A percentile compares a stretch with the other conserved stretches of the same genome.
Conservation (phyloP, 805 yeast species). For the Pichia nakasei region DNA sequence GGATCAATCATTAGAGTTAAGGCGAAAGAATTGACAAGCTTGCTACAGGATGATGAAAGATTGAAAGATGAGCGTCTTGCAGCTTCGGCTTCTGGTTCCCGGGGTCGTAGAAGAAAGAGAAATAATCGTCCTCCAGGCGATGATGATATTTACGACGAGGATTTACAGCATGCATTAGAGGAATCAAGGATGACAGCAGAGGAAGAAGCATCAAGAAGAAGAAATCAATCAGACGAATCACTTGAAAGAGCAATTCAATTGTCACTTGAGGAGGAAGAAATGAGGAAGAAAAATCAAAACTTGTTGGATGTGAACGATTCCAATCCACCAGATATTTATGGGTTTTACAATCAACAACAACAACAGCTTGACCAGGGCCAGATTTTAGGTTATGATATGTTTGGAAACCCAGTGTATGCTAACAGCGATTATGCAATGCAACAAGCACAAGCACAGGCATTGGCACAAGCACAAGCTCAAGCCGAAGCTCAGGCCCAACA, state of each 20-base stretch:
- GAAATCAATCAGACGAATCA: conserved; percentile 48
- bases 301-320: conserved; percentile 41
- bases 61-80: conserved; percentile 57
- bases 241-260: conserved; percentile 61
- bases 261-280: conserved; percentile 70
- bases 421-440: conserved; percentile 27
- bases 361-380: conserved; percentile 18
- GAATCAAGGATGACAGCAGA: conserved; percentile 75
- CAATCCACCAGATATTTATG: conserved; percentile 22
- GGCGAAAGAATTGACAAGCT: conserved; percentile 79
- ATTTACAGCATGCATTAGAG: conserved; percentile 70
- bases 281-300: conserved; percentile 41
- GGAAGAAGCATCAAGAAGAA: conserved; percentile 61
- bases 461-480: conserved; percentile 14
- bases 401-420: conserved; percentile 56
- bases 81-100: conserved; percentile 17
- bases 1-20: conserved; percentile 84
- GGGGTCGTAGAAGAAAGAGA: conserved; percentile 27
- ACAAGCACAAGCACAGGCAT: conserved; percentile 11
- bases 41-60: conserved; percentile 75
- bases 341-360: conserved; percentile 29
- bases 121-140: conserved; percentile 15
- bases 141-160: conserved; percentile 56
- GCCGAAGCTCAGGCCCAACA: conserved; percentile 14
- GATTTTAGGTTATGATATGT: conserved; percentile 43